These are phyloP conservation scores for Corynascus novoguineensis DNA, from an alignment of 495 filamentous ascomycete species.

Conservation along the genomic window DNA sequence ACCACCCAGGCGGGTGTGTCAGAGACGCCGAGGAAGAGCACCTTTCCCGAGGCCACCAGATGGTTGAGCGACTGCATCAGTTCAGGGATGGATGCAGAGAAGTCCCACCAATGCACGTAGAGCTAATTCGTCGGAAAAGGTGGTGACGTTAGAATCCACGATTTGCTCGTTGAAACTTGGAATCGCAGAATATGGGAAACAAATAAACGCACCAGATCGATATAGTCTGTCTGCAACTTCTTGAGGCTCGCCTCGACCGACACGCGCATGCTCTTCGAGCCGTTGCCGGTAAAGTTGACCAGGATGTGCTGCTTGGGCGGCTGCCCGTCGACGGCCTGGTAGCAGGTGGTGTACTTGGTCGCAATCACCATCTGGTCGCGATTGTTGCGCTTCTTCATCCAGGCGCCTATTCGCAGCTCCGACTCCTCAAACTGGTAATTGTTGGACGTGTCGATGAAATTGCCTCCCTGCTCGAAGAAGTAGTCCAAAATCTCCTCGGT, in stretches of 20 bases:
- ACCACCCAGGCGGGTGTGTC: constrained; percentile 65
- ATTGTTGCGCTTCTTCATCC: constrained; percentile 42
- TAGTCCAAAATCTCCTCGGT: too few relatives aligned
- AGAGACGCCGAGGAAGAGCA: constrained; percentile 59
- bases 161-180: too few relatives aligned
- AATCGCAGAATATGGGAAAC: too few relatives aligned
- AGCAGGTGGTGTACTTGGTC: constrained; percentile 55
- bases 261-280: constrained; percentile 49
- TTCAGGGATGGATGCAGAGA: constrained; percentile 54
- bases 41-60: constrained; percentile 55
- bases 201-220: constrained; percentile 52
- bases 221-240: constrained; percentile 59
- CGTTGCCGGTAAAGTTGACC: too few relatives aligned
- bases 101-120: constrained; percentile 61
- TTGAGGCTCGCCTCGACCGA: constrained; percentile 57
- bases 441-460: constrained; percentile 68
- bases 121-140: constrained; percentile 20
- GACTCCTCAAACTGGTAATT: constrained; percentile 60
- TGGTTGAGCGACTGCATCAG: constrained; percentile 57
- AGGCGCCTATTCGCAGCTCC: constrained; percentile 60
- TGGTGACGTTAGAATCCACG: too few relatives aligned
- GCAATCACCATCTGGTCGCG: constrained; percentile 54
- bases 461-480: constrained; percentile 20
- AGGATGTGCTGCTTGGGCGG: too few relatives aligned
- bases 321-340: too few relatives aligned